Evolutionary conservation across 176 grass and related monocot genomes (phyloP).

Genomic region (Bonia amplexicaulis): DNA sequence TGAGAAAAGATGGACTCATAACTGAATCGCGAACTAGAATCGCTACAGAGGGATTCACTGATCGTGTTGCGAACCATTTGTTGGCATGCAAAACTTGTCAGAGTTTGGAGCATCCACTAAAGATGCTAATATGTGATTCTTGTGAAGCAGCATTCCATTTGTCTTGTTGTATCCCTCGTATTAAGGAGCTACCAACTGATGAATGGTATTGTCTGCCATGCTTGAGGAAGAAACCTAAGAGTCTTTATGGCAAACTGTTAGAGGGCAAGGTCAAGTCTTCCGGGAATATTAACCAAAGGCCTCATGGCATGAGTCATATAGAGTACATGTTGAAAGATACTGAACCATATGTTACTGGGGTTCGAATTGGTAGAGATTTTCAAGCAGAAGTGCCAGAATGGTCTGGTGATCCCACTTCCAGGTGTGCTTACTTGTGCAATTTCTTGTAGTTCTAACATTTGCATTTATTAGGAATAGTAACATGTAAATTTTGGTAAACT

Average conservation of each 20-base stretch:
- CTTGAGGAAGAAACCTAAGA: slow-evolving; percentile 46
- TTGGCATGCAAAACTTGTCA: slow-evolving; percentile 59
- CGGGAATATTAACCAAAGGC: slow-evolving; percentile 29
- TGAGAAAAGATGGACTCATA: slow-evolving; percentile 58
- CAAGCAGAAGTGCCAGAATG: slow-evolving; percentile 85
- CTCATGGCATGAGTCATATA: slow-evolving; percentile 55
- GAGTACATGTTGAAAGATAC: slow-evolving; percentile 59
- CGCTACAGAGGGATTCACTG: slow-evolving; percentile 23
- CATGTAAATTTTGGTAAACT: slow-evolving; percentile 17
- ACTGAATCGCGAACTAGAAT: slow-evolving; percentile 23
- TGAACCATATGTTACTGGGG: slow-evolving; percentile 57
- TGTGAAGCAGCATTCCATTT: slow-evolving; percentile 91
- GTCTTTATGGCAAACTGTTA: slow-evolving; percentile 34
- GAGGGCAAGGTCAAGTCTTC: slow-evolving; percentile 36
- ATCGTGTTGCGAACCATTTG: slow-evolving; percentile 31
- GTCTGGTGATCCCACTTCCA: slow-evolving; percentile 43
- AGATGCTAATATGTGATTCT: slow-evolving; percentile 87
- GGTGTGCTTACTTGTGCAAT: slow-evolving; percentile 42
- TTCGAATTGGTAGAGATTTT: slow-evolving; percentile 67
- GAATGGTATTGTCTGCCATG: slow-evolving; percentile 80
- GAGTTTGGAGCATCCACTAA: slow-evolving; percentile 39
- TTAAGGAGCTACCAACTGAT: slow-evolving; percentile 29
- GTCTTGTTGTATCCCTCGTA: slow-evolving; percentile 55
- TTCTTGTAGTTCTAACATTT: slow-evolving; percentile 22
- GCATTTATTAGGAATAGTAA: slow-evolving; percentile 13